Conservation (phyloP, 805 yeast species). For the Metschnikowia lochheadii region DNA sequence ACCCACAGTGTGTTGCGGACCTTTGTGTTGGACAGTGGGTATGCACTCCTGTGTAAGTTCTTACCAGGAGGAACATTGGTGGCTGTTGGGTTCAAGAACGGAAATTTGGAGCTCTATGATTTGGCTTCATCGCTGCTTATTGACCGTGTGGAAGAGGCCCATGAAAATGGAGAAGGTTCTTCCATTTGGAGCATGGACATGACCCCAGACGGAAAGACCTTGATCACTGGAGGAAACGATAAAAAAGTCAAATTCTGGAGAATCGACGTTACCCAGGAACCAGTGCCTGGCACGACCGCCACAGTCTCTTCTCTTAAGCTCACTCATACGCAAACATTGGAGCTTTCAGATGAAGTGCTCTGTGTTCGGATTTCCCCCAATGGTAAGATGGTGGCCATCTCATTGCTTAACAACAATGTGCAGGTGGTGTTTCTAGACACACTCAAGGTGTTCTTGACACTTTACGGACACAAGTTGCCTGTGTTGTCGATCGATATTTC, state of each 20-base stretch:
- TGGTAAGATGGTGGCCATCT: constrained; percentile 69
- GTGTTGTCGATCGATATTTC: constrained; percentile 92
- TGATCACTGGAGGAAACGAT: constrained; percentile 93
- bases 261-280: constrained; percentile 60
- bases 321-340: constrained; percentile 75
- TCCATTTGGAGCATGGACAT: constrained; percentile 91
- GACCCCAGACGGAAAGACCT: constrained; percentile 75
- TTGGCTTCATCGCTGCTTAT: constrained; percentile 75
- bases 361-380: constrained; percentile 80
- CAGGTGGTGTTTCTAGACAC: constrained; percentile 88
- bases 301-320: constrained; percentile 53
- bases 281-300: constrained; percentile 65
- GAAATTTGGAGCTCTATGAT: constrained; percentile 80
- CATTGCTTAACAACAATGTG: constrained; percentile 89
- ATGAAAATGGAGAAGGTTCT: constrained; percentile 33
- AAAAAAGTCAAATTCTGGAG: constrained; percentile 89
- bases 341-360: constrained; percentile 80
- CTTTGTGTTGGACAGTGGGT: constrained; percentile 69
- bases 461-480: constrained; percentile 96
- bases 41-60: constrained; percentile 74
- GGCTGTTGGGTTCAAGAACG: constrained; percentile 84
- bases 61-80: constrained; percentile 89
- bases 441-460: constrained; percentile 78
- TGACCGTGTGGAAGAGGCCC: constrained; percentile 67
- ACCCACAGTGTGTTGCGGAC: constrained; percentile 77